Evolutionary conservation across 2,329 filamentous ascomycete genomes (phyloP), one percentile per base, ranked within the genome.

Genomic region (Epichloe sibirici): DNA sequence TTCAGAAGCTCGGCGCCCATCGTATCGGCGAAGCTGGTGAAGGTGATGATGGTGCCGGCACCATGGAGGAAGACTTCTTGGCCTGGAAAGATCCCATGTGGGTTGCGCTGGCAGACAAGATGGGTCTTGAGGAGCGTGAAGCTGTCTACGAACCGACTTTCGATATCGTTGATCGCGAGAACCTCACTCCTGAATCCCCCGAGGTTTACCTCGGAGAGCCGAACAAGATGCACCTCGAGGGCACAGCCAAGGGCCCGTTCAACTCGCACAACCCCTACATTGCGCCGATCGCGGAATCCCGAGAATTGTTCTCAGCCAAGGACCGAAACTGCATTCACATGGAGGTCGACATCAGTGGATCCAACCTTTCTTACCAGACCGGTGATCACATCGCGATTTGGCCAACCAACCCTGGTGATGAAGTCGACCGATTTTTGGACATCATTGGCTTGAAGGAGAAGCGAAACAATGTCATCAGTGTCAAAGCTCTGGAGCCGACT

Each of bases 71-170:
- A 73, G 94, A 98, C 65, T 98, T 97, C 70, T 74, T 98, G 63
- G 88, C 91, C 59, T 98, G 93, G 93, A 98, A 98, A 74, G 93
- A 98, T 64, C 90, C 90, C 56, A 98, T 98, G 93, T 98, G 94
- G 93, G 75, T 79, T 62, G 87, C 86, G 55, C 76, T 98, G 51
- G 77, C 86, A 25, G 80, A 88, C 58, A 83, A 88, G 65, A 88
- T 98, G 85, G 81, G 81, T 51, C 74, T 98, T 52, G 87, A 97
- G 70, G 93, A 98, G 72, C 90, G 93, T 55, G 94, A 98, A 67
- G 88, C 90, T 56, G 83, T 95, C 55, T 98, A 97, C 68, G 94
- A 98, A 68, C 89, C 93, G 48, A 83, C 90, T 53, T 96, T 96
- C 66, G 82, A 81, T 61, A 83, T 98, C 61, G 80, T 79, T 28